Evolutionary conservation across 768 basidiomycete genomes (phyloP), one percentile per base, ranked within the genome.

Genomic region (Termitomyces sp.): DNA sequence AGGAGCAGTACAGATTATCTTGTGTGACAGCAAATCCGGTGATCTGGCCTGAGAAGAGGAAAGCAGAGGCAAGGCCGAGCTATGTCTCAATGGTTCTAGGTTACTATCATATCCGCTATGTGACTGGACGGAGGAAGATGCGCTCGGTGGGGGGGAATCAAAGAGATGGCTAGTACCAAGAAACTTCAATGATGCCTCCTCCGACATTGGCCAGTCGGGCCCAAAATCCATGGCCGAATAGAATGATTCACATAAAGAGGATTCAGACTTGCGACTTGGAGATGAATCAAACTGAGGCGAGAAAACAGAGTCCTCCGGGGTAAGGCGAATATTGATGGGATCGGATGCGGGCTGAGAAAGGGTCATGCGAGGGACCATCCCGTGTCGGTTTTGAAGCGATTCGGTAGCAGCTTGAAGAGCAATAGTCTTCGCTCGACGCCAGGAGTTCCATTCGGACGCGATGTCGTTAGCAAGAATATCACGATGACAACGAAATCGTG

Each of bases 401-500:
- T 86, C 81, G 41, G 81, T 84, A 7, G 91, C 91, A 23, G 83
- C 84, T 60, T 81, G 82, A 58, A 94, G 70, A 27, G 91, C 91
- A n/a, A 86, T 75, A 43, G 79, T 77, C 62, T 86, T 87, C 25
- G 85, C 82, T 50, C 78, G 73, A 60, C 77, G 79, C 82, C 87
- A 87, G 47, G 85, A 81, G 34, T 77, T 76, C 52, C 79, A 77
- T 66, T 92, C 92, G 3, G 82, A 82, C 42, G 78, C 76, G n/a
- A 95, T 77, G 68, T 98, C 95, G 32, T 80, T 75, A 10, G 76
- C 73, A 46, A 98, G 79, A 11, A 95, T 81, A 47, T 83, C 81
- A 19, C 86, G 86, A 68, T 93, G 86, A 65, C 91, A 89, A n/a
- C 73, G 69, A 32, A 89, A 73, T 65, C 83, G 88, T 61, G 83